Percentiles rank a stretch among this genome's conserved stretches.
These are phyloP conservation scores for Clarkia xantiana DNA, from an alignment of 345 rosid genomes.

Conservation along the genomic window DNA sequence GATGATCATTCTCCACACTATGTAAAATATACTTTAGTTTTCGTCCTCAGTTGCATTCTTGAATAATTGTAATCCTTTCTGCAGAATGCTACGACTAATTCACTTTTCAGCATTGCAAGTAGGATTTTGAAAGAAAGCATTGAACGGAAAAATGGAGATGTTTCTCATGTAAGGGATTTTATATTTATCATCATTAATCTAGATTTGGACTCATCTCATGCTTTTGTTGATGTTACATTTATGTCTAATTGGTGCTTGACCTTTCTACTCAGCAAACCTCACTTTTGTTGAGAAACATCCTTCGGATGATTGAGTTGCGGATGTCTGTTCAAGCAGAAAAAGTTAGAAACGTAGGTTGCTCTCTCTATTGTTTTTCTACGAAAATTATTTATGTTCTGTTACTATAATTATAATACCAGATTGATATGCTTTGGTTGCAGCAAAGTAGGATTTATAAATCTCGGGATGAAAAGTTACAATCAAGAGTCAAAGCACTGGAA, in stretches of 20 bases:
- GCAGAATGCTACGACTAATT: conserved; percentile 63
- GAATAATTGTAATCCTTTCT: conserved; percentile 1
- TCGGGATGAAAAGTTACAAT: conserved; percentile 65
- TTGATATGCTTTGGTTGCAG: conserved; percentile 25
- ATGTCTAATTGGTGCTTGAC: conserved; percentile 4
- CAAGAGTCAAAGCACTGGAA: conserved; percentile 60
- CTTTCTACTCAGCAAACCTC: conserved; percentile 31
- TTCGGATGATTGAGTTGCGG: conserved; percentile 60
- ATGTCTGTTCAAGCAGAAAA: conserved; percentile 58
- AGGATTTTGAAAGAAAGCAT: conserved; percentile 56
- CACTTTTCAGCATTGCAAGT: conserved; percentile 47
- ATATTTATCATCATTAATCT: no score
- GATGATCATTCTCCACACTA: neutral
- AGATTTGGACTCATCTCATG: no score
- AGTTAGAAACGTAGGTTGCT: conserved; percentile 47
- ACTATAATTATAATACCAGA: conserved; percentile 10
- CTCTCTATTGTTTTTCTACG: conserved; percentile 7
- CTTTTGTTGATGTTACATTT: neutral
- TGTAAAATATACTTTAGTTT: neutral
- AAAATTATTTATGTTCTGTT: conserved; percentile 5
- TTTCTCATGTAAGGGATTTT: conserved; percentile 53
- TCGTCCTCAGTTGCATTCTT: neutral
- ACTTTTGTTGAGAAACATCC: conserved; percentile 38
- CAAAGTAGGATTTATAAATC: conserved; percentile 52
- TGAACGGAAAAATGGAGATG: conserved; percentile 50